Base-by-base conservation (phyloP, 495 filamentous ascomycete genomes). In the Tetracladium setigerum region DNA sequence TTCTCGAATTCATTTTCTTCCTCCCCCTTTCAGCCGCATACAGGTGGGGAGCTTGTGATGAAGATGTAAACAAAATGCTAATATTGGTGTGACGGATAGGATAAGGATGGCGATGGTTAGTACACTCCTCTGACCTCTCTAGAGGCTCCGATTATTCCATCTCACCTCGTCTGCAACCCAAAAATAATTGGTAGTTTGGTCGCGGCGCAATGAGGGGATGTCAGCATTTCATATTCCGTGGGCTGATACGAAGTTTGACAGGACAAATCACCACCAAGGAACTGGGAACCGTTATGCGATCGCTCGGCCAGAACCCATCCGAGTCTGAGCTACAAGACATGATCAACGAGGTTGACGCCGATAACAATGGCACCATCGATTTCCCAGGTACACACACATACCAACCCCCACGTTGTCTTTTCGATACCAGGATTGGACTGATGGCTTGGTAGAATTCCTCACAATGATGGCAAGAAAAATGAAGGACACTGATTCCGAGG, bases 381-480 rank as follows among this genome's bases (percentile, higher is more conserved):
- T 98, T 98, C 70, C 91, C 91, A 59, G 90, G 90, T 95, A 83
- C 48, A 73, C 12, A 13, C n/a, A 14, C 38, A 34, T 14, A 2
- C 13, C 16, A 12, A 15, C 22, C 22, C 22, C 22, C 22, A 27
- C 22, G 22, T 27, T 27, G 22, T 27, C 17, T 11, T 19, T 18
- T 39, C 16, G 33, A 35, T 47, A n/a, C 24, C 14, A 46, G 14
- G 5, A 18, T 35, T 46, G 27, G 17, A 17, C 40, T 35, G 27
- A 46, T 54, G 17, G 52, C 37, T 37, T 47, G 63, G 52, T 59
- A 95, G 92, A 98, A 58, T 98, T 98, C 73, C 78, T 97, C 47
- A 97, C 92, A 50, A 98, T 97, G 94, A 98, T 98, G 92, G 92
- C 94, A 44, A 83, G 94, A 61, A 97, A 97, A 76, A 98, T 98